Evolutionary conservation across 352 stramenopile genomes (phyloP).

Genomic region (Phytophthora kernoviae): DNA sequence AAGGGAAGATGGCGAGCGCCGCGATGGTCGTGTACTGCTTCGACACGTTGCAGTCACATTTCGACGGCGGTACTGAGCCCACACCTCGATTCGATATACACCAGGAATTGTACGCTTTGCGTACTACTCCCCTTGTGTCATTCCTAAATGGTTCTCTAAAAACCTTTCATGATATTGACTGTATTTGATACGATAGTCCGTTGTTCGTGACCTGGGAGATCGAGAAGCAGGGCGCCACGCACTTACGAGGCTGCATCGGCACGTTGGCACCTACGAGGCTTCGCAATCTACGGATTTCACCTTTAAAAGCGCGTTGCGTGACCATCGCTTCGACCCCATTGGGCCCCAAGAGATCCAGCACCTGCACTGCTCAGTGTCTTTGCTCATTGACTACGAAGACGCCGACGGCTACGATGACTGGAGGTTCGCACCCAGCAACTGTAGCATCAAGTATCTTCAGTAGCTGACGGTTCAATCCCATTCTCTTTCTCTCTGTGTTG

Average conservation of each 20-base stretch:
- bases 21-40: constrained; percentile 89
- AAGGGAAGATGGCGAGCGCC: constrained; percentile 65
- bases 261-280: constrained; percentile 71
- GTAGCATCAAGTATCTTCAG: background rate
- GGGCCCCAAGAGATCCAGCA: constrained; percentile 61
- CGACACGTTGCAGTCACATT: constrained; percentile 78
- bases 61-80: constrained; percentile 55
- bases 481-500: background rate
- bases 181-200: constrained; percentile 50
- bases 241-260: constrained; percentile 79
- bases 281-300: constrained; percentile 79
- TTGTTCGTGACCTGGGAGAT: constrained; percentile 89
- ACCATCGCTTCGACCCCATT: constrained; percentile 82
- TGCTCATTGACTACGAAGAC: constrained; percentile 84
- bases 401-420: constrained; percentile 80
- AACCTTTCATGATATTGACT: constrained; percentile 4
- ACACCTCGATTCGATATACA: constrained; percentile 58
- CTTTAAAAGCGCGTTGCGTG: constrained; percentile 82
- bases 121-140: background rate
- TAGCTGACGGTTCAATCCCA: background rate
- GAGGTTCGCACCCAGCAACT: constrained; percentile 38
- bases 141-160: background rate
- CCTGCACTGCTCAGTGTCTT: constrained; percentile 78
- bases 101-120: constrained; percentile 49
- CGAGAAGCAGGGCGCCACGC: constrained; percentile 49